Base-by-base conservation (phyloP, 176 grass and related monocot genomes). In the Microstegium vimineum region DNA sequence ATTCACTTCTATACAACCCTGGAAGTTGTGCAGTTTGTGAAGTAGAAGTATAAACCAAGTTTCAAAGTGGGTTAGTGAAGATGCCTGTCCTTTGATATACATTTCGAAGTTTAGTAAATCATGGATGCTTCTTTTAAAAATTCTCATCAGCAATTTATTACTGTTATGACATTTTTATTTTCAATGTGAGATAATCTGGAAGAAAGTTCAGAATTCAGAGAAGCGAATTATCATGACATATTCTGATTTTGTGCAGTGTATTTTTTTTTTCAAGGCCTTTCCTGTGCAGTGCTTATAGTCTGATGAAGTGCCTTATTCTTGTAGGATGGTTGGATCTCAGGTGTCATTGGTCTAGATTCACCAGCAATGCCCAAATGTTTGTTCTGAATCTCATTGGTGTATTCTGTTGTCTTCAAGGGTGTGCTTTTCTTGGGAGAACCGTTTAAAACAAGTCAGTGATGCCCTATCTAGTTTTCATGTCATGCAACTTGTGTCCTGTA, bases 281-380 rank as follows among this genome's bases (percentile, higher is more conserved):
- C 2, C 31, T 45, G 1, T 75, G 71, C 38, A 63, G 1, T 75
- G 71, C 38, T 71, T 34, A 31, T 17, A 15, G 11, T 33, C 23
- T 80, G 33, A 66, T 52, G 9, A 51, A 64, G 11, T 66, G 66
- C 4, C 34, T 31, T 11, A 4, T 65, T 73, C 49, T 52, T 86
- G 69, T 31, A 86, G 84, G 61, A 81, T 26, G 60, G 77, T 56
- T 74, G 2, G n/a, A 18, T 86, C 43, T 5, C 35, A 42, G 77
- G 43, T 7, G 35, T 81, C 25, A 6, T 35, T 23, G 75, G 66
- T 17, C 41, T 63, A 31, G 25, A 59, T 17, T 67, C n/a, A 0
- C 18, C 49, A 8, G 11, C 62, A 35, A 26, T 23, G 12, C 26
- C 5, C 34, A 74, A 67, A 81, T 45, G 84, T 81, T 2, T 80